Conservation (phyloP, 768 basidiomycete genomes). For the Tricholoma bakamatsutake region DNA sequence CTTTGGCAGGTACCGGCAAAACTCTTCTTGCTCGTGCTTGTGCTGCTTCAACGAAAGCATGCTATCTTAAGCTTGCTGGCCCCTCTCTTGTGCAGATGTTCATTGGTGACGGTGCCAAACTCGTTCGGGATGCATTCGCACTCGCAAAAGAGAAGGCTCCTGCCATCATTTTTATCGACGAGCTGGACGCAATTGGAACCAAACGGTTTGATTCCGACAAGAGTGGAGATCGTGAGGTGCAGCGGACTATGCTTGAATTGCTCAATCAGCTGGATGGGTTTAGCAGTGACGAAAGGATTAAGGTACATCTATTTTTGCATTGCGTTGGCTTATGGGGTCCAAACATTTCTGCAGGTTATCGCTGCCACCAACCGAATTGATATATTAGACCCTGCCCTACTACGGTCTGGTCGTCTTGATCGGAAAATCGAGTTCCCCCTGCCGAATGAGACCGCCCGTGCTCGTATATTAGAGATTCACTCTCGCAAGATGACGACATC, state of each 20-base stretch:
- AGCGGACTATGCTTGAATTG: conserved; percentile 98
- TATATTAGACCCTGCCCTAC: conserved; percentile 95
- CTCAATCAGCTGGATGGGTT: conserved; percentile 98
- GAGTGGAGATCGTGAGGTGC: conserved; percentile 98
- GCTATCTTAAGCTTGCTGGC: conserved; percentile 96
- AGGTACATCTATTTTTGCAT: conserved; percentile 45
- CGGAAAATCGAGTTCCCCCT: conserved; percentile 98
- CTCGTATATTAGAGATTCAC: conserved; percentile 94
- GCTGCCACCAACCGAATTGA: conserved; percentile 99
- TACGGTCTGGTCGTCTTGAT: conserved; percentile 95
- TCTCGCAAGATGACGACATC: conserved; percentile 92
- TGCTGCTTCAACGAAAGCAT: conserved; percentile 96
- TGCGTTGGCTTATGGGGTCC: not conserved
- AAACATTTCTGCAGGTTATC: conserved; percentile 62
- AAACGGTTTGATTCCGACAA: conserved; percentile 99
- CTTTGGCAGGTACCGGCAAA: conserved; percentile 76
- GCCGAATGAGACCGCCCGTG: conserved; percentile 94
- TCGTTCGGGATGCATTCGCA: conserved; percentile 97
- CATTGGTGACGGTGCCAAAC: conserved; percentile 98
- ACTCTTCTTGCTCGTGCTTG: conserved; percentile 96
- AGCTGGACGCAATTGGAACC: conserved; percentile 97
- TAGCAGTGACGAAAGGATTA: conserved; percentile 94
- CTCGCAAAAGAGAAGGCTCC: conserved; percentile 98
- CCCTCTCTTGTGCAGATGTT: conserved; percentile 99
- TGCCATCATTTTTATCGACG: conserved; percentile 99